Percentiles rank a stretch among this genome's conserved stretches.
These are phyloP conservation scores for Eimeria acervulina DNA, from an alignment of 169 alveolate genomes.

Conservation along the genomic window DNA sequence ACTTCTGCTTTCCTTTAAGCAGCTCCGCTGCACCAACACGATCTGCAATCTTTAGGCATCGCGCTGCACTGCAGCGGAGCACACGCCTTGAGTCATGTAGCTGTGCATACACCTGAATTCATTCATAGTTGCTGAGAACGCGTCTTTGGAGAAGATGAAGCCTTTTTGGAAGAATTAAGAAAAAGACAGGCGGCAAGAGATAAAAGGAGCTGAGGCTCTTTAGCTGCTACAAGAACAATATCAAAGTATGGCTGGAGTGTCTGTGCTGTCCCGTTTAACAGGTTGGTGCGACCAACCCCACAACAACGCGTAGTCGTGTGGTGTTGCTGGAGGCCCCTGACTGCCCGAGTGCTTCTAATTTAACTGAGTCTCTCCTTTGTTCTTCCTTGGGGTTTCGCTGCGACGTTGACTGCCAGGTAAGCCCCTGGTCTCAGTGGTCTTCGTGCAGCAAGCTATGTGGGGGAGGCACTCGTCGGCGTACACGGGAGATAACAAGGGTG, in stretches of 20 bases:
- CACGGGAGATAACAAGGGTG: conserved; percentile 76
- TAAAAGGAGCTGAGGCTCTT: neutral
- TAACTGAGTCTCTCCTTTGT: conserved; percentile 43
- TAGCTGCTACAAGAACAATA: neutral
- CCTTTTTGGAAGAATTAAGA: neutral
- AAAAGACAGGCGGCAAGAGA: neutral
- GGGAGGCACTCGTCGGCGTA: conserved; percentile 86
- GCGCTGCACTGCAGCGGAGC: neutral
- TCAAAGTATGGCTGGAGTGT: neutral
- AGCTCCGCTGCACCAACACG: neutral
- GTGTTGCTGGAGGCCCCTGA: conserved; percentile 81
- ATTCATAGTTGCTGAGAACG: neutral
- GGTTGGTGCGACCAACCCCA: conserved; percentile 72
- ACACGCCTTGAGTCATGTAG: neutral
- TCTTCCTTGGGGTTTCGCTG: conserved; percentile 78
- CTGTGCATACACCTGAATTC: neutral
- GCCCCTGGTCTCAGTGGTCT: conserved; percentile 87
- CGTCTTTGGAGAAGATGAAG: neutral
- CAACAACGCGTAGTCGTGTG: conserved; percentile 78
- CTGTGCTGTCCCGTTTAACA: conserved; percentile 4
- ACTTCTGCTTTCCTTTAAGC: neutral
- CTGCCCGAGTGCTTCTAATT: conserved; percentile 68
- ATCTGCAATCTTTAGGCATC: neutral
- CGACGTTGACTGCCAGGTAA: conserved; percentile 86
- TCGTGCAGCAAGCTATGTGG: conserved; percentile 84